phyloP scores from a whole-genome alignment of 2,329 filamentous ascomycete species.

The Paraphoma chrysanthemicola region DNA sequence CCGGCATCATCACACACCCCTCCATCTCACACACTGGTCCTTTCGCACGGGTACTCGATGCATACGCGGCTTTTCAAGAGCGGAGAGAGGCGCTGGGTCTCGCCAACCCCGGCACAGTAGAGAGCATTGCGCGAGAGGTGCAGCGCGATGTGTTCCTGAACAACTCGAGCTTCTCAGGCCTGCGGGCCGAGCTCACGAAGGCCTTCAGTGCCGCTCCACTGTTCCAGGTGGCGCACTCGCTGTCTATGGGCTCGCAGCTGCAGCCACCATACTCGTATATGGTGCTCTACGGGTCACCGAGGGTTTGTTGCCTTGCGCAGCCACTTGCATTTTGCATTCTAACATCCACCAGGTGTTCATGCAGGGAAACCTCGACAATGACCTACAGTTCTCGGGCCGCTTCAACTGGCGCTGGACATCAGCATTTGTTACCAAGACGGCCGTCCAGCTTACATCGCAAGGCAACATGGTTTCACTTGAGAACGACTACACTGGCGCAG shows the following conservation, averaged over 20 bases:
- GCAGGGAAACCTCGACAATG: conserved; percentile 94
- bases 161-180: conserved; percentile 95
- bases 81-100: conserved; percentile 87
- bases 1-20: conserved; percentile 69
- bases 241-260: conserved; percentile 88
- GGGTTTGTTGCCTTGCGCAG: conserved; percentile 64
- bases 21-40: conserved; percentile 70
- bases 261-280: conserved; percentile 95
- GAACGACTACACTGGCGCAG: conserved; percentile 90
- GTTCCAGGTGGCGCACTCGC: conserved; percentile 97
- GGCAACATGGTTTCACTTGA: conserved; percentile 94
- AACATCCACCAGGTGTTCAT: conserved; percentile 75
- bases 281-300: conserved; percentile 89
- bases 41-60: conserved; percentile 73
- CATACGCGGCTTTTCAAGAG: conserved; percentile 81
- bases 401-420: conserved; percentile 92
- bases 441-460: conserved; percentile 83
- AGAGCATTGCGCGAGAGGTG: conserved; percentile 88
- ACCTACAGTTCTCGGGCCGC: conserved; percentile 83
- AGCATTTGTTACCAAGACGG: conserved; percentile 82
- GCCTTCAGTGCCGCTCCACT: conserved; percentile 91
- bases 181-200: conserved; percentile 96
- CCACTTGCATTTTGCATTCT: conserved; percentile 1
- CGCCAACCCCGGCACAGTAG: conserved; percentile 89
- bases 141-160: conserved; percentile 95